phyloP scores from a whole-genome alignment of 2,329 filamentous ascomycete genomes.

The Fusarium sp. region DNA sequence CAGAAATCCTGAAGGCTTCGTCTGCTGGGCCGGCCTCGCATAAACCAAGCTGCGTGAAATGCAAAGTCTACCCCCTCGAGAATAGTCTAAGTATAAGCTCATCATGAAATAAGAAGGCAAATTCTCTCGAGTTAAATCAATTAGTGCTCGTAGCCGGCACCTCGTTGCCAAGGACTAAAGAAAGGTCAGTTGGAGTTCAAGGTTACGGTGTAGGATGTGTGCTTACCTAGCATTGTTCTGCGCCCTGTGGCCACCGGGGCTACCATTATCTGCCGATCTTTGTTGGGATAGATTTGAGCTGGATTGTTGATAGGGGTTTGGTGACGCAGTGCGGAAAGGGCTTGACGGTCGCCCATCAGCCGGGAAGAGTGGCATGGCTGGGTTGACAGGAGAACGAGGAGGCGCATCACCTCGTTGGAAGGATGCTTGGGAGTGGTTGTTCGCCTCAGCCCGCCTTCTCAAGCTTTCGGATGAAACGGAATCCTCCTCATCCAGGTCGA shows the following conservation, averaged over 20 bases:
- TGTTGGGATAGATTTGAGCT: slow-evolving; percentile 49
- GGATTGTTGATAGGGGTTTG: slow-evolving; percentile 51
- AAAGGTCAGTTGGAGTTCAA: slow-evolving; percentile 30
- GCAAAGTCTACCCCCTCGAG: slow-evolving; percentile 23
- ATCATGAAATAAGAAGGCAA: slow-evolving; percentile 32
- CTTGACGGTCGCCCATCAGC: slow-evolving; percentile 51
- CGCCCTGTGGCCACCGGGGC: slow-evolving; percentile 50
- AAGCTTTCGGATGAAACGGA: slow-evolving; percentile 55
- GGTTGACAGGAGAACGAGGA: slow-evolving; percentile 55
- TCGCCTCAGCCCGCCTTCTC: slow-evolving; percentile 50
- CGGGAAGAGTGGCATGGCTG: slow-evolving; percentile 58
- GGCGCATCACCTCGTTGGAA: slow-evolving; percentile 47
- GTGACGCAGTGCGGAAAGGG: slow-evolving; percentile 51
- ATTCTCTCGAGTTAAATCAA: slow-evolving; percentile 28
- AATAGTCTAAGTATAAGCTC: slow-evolving; percentile 28
- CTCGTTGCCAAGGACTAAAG: slow-evolving; percentile 58
- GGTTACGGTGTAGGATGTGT: background rate
- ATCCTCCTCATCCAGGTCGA: slow-evolving; percentile 57
- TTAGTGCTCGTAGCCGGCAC: slow-evolving; percentile 57
- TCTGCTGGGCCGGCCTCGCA: slow-evolving; percentile 13
- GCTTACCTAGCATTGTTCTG: slow-evolving; percentile 56
- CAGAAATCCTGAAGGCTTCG: slow-evolving; percentile 9
- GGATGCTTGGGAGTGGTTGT: slow-evolving; percentile 49
- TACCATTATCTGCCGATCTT: slow-evolving; percentile 49
- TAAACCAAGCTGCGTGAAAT: slow-evolving; percentile 25